These are phyloP conservation scores for Calonectria naviculata DNA, from an alignment of 2,329 filamentous ascomycete genomes.

Conservation along the genomic window DNA sequence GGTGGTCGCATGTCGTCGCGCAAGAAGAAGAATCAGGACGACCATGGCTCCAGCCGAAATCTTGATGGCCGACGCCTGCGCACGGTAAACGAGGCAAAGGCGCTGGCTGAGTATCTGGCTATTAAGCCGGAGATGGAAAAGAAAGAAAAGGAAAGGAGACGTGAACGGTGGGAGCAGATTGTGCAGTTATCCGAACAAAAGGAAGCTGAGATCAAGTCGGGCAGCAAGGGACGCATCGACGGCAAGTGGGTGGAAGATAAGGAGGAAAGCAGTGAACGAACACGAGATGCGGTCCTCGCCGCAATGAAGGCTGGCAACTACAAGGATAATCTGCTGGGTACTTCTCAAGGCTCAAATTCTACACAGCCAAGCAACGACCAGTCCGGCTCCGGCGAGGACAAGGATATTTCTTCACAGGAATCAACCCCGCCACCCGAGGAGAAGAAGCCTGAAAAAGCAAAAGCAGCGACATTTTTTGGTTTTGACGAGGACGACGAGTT, in stretches of 20 bases:
- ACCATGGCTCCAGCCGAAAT: conserved; percentile 92
- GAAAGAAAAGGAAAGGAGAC: conserved; percentile 88
- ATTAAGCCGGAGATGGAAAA: conserved; percentile 98
- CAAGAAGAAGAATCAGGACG: conserved; percentile 87
- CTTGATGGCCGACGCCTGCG: conserved; percentile 90
- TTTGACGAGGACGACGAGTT: conserved; percentile 86
- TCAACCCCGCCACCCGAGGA: conserved; percentile 63
- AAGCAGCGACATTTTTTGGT: conserved; percentile 71
- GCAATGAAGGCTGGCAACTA: conserved; percentile 75
- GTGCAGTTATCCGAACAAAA: conserved; percentile 85
- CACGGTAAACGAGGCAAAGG: conserved; percentile 95
- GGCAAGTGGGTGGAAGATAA: conserved; percentile 96
- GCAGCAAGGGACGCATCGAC: conserved; percentile 78
- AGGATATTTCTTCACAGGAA: conserved; percentile 55
- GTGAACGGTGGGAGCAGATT: conserved; percentile 88
- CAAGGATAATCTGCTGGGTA: conserved; percentile 68
- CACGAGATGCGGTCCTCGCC: conserved; percentile 78
- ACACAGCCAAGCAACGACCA: conserved; percentile 41
- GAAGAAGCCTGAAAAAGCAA: conserved; percentile 50
- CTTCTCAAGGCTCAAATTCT: conserved; percentile 61
- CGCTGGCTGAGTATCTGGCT: conserved; percentile 91
- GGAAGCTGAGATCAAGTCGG: conserved; percentile 84
- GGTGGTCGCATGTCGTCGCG: conserved; percentile 98
- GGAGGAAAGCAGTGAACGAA: conserved; percentile 88
- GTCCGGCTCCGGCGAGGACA: conserved; percentile 50